Percentiles rank a stretch among this genome's conserved stretches.
phyloP scores from a whole-genome alignment of 352 stramenopile species.

The Globisporangium recalcitrans region DNA sequence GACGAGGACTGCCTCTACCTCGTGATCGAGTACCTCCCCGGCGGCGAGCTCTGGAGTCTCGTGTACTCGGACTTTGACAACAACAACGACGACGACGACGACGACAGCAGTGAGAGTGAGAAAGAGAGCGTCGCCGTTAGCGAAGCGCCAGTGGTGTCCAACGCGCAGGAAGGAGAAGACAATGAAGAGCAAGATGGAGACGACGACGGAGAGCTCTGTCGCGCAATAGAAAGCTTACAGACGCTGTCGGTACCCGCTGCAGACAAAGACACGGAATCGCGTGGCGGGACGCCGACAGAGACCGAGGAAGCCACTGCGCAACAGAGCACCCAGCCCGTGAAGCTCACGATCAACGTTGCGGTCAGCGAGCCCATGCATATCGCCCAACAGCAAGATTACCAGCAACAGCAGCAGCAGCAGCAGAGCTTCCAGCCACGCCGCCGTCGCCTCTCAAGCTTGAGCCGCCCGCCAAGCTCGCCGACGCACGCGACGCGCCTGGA shows the following conservation, averaged over 20 bases:
- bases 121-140: neutral
- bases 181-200: neutral
- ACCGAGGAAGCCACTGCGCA: neutral
- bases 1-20: constrained; percentile 81
- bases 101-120: constrained; percentile 11
- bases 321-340: neutral
- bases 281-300: neutral
- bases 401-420: neutral
- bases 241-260: neutral
- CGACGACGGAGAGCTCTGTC: neutral
- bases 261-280: constrained; percentile 9
- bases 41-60: constrained; percentile 75
- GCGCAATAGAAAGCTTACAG: neutral
- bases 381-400: constrained; percentile 2
- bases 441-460: neutral
- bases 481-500: constrained; percentile 17
- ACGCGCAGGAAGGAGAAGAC: neutral
- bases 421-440: neutral
- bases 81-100: constrained; percentile 20
- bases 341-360: constrained; percentile 1
- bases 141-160: neutral
- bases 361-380: neutral
- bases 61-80: constrained; percentile 56
- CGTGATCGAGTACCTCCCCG: constrained; percentile 71
- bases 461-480: constrained; percentile 2